Conservation (phyloP, 306 rosid species). For the Sicyos baderoa region DNA sequence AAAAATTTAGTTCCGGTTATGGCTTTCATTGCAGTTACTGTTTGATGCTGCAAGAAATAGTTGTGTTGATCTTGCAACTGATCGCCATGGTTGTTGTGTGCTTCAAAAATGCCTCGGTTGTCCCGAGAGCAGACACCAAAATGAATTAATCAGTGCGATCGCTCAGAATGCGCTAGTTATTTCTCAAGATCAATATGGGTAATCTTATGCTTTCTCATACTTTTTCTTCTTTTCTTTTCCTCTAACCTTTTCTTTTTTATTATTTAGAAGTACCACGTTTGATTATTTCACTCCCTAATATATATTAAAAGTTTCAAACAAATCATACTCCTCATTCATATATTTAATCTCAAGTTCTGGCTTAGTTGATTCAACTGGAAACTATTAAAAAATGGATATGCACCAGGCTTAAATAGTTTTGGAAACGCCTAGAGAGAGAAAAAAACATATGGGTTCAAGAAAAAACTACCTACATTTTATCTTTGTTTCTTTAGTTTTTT, state of each 20-base stretch:
- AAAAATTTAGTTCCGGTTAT: neutral
- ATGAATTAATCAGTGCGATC: conserved; percentile 31
- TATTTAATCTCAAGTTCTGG: neutral
- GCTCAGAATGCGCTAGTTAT: conserved; percentile 38
- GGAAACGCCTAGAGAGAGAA: neutral
- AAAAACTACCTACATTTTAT: neutral
- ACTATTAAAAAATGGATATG: neutral
- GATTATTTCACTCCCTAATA: no score
- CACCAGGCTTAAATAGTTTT: neutral
- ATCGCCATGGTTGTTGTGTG: conserved; percentile 59
- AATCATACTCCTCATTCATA: neutral
- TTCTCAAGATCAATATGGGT: conserved; percentile 54
- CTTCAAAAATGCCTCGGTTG: conserved; percentile 39
- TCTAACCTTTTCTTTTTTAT: neutral
- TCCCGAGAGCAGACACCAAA: conserved; percentile 30
- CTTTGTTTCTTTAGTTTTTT: neutral
- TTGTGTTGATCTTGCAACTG: conserved; percentile 45
- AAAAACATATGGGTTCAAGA: neutral
- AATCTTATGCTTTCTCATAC: neutral
- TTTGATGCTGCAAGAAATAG: conserved; percentile 36
- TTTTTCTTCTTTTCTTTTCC: neutral
- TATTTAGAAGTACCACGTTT: no score
- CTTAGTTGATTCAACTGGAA: neutral
- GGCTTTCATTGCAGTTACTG: conserved; percentile 37
- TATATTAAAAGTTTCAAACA: no score